Evolutionary conservation across 1,284 basidiomycete genomes (phyloP), one percentile per base, ranked within the genome.

Genomic region (Chondrostereum purpureum): DNA sequence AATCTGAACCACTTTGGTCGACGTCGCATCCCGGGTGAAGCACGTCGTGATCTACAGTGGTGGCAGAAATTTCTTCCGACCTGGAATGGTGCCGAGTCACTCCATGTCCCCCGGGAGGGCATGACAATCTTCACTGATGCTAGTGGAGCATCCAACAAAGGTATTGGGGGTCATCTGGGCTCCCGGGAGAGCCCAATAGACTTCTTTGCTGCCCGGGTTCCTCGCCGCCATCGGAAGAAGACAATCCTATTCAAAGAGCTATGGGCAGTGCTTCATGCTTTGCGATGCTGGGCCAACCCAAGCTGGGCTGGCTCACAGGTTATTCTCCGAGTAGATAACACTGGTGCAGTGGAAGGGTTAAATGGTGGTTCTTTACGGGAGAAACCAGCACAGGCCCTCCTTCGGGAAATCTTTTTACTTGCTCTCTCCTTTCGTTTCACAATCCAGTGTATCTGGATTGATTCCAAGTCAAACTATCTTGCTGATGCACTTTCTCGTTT

Each of bases 221-320:
- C 58, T 3, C 39, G 48, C 3, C 48, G 55, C 22, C 50, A 41
- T 20, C 48, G 54, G 2, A 4, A 19, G 2, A 18, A 38, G 3
- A 41, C 58, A 46, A 59, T 59, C 12, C 54, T 58, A 21, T 47
- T 56, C 44, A 58, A 58, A 36, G 56, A 60, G 33, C 45, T 58
- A 12, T 55, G 44, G 43, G 57, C 52, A 0, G 45, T 56, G 17
- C 18, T 56, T 5, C 44, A 56, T 3, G 50, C 55, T 3, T 46
- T 57, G 5, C 44, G 52, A 2, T 44, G 54, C 38, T 60, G 54
- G 58, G 53, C n/a, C n/a, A n/a, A n/a, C n/a, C n/a, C n/a, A n/a
- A n/a, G n/a, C n/a, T n/a, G n/a, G n/a, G n/a, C n/a, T n/a, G n/a
- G n/a, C n/a, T n/a, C n/a, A n/a, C n/a, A n/a, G n/a, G n/a, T n/a